Base-by-base conservation (phyloP, 225 moss, liverwort and hornwort genomes). In the Thuidium tamariscinum region DNA sequence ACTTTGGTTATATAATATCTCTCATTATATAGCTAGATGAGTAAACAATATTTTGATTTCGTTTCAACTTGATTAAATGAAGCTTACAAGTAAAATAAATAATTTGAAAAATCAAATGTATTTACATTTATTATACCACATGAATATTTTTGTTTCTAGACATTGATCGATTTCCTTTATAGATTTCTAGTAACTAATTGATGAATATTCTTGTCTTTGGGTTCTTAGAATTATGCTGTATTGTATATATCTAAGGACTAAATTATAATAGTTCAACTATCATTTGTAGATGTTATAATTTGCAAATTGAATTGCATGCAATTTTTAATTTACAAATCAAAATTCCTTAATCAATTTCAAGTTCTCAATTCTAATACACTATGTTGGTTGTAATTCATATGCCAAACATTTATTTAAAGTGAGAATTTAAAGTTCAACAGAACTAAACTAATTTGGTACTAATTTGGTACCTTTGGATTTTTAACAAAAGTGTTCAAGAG, bases 11-110 rank as follows among this genome's bases (percentile, higher is more conserved):
- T 32, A n/a, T 52, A 52, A 74, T 52, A 22, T 22, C 0, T 1
- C 0, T n/a, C 14, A 52, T 34, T n/a, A 34, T n/a, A 23, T 23
- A n/a, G n/a, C n/a, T n/a, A 22, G 3, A 54, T 23, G 1, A 16
- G 36, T 13, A 36, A 14, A 36, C 23, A 75, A 75, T 15, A n/a
- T n/a, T 21, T 74, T 20, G 1, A 18, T 73, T 74, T 34, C 7
- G 0, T 52, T n/a, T 52, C 8, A 51, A 23, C 1, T 23, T 8
- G 2, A 54, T n/a, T 34, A 36, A 3, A 21, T 9, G 1, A 36
- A 54, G 15, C 5, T n/a, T 23, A 52, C 23, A 51, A 22, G 2
- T 74, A 34, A 32, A 74, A 34, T 51, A 18, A 19, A 13, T 74
- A 20, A 20, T 34, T 12, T 51, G 11, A 34, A 49, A 73, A 1